A percentile compares a stretch with the other conserved stretches of the same genome.
Evolutionary conservation across 2,329 filamentous ascomycete species (phyloP).

Genomic region (Lojkania enalia): DNA sequence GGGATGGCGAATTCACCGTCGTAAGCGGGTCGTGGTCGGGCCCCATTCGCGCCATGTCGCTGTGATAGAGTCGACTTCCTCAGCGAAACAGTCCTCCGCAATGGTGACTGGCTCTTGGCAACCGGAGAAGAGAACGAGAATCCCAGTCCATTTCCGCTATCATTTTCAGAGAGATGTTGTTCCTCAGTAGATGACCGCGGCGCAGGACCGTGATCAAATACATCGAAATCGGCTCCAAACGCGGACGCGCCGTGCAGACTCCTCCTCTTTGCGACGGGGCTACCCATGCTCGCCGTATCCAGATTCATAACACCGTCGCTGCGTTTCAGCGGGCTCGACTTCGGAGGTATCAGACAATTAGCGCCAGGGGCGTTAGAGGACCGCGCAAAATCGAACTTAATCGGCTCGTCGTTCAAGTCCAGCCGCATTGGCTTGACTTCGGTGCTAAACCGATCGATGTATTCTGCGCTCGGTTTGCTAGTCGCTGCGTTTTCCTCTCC

Average conservation of each 20-base stretch:
- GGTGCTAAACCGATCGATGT: slow-evolving; percentile 44
- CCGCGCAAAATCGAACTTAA: slow-evolving; percentile 52
- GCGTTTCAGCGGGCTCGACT: slow-evolving; percentile 85
- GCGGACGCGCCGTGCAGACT: slow-evolving; percentile 78
- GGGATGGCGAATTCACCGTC: slow-evolving; percentile 59
- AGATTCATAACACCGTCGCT: slow-evolving; percentile 88
- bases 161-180: slow-evolving; percentile 31
- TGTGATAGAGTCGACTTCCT: slow-evolving; percentile 88
- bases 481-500: slow-evolving; percentile 51
- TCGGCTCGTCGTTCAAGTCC: slow-evolving; percentile 49
- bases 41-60: slow-evolving; percentile 60
- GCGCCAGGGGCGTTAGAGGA: slow-evolving; percentile 51
- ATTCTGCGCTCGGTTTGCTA: slow-evolving; percentile 35
- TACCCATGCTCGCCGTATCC: slow-evolving; percentile 76
- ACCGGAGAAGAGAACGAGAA: slow-evolving; percentile 44
- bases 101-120: slow-evolving; percentile 33
- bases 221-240: slow-evolving; percentile 67
- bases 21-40: slow-evolving; percentile 42
- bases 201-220: slow-evolving; percentile 67
- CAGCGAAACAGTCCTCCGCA: slow-evolving; percentile 66
- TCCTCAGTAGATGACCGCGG: slow-evolving; percentile 24
- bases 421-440: slow-evolving; percentile 39
- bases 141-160: slow-evolving; percentile 22
- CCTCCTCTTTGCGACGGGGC: slow-evolving; percentile 86
- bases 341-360: slow-evolving; percentile 56